Evolutionary conservation across 2,329 filamentous ascomycete genomes (phyloP), one percentile per base, ranked within the genome.

Genomic region (Scleromitrula shiraiana): DNA sequence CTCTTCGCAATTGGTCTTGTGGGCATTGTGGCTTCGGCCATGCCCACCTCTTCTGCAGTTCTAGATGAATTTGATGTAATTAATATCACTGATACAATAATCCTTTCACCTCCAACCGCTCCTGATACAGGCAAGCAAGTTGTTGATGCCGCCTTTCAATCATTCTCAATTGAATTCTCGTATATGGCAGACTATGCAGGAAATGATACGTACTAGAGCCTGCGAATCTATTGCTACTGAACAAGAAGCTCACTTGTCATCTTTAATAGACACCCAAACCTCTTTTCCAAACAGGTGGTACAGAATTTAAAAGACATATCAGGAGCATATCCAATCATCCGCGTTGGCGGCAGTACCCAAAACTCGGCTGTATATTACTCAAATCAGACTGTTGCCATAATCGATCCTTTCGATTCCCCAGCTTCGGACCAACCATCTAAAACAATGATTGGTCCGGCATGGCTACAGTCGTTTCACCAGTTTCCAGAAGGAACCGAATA

Each of bases 151-250:
- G 35, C 32, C 2, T 52, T 35, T n/a, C 40, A 49, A n/a, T 49
- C 46, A 4, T 52, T 30, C 24, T 52, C 50, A 14, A 49, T 52
- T 14, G 50, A 52, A 24, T 49, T 52, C 30, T 52, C 45, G 12
- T 52, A 49, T 19, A 52, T 52, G 41, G 15, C 22, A 6, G 50
- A 49, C 12, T 49, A 41, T 30, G 50, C 35, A 15, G 50, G 41
- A 9, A 52, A 52, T 14, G 14, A n/a, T 15, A n/a, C 2, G 29
- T 32, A n/a, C n/a, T n/a, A n/a, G n/a, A n/a, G n/a, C n/a, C n/a
- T n/a, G n/a, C n/a, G n/a, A n/a, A n/a, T n/a, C n/a, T n/a, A n/a
- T n/a, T n/a, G n/a, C n/a, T n/a, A n/a, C n/a, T n/a, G n/a, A n/a
- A n/a, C n/a, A n/a, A n/a, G n/a, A n/a, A n/a, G n/a, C n/a, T n/a